Conservation (phyloP, 2,329 filamentous ascomycete species). For the Claviceps sp. region DNA sequence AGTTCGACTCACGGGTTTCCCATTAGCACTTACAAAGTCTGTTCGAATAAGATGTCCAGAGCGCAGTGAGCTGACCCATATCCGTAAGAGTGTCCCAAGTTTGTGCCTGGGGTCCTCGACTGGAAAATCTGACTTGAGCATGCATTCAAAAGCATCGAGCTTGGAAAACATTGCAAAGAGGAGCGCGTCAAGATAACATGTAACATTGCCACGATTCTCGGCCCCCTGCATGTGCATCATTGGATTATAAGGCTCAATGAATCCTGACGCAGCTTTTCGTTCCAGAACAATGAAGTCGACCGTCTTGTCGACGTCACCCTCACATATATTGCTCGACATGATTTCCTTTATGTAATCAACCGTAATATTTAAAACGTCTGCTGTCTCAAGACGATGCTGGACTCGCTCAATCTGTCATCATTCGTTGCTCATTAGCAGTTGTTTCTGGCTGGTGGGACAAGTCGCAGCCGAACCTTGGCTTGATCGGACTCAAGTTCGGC, state of each 20-base stretch:
- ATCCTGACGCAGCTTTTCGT: constrained; percentile 68
- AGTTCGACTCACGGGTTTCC: not conserved
- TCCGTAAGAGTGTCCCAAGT: constrained; percentile 61
- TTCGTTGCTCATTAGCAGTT: not conserved
- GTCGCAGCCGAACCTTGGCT: constrained; percentile 15
- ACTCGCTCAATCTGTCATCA: constrained; percentile 29
- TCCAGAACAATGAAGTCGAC: constrained; percentile 66
- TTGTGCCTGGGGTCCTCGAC: constrained; percentile 54
- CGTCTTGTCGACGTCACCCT: constrained; percentile 59
- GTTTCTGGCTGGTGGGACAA: not conserved
- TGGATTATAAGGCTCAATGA: constrained; percentile 62
- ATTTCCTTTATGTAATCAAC: constrained; percentile 44
- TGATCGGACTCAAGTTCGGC: constrained; percentile 21
- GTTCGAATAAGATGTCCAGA: constrained; percentile 73
- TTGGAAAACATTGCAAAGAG: constrained; percentile 94
- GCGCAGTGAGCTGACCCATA: constrained; percentile 90
- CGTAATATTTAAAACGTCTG: constrained; percentile 32
- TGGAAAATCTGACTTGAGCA: constrained; percentile 67
- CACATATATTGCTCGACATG: constrained; percentile 49
- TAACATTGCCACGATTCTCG: constrained; percentile 72
- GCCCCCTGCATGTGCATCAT: constrained; percentile 65
- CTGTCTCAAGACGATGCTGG: constrained; percentile 25
- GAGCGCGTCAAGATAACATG: constrained; percentile 87
- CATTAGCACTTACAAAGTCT: constrained; percentile 52
- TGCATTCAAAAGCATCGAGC: constrained; percentile 81